Percentiles rank a stretch among this genome's conserved stretches.
Evolutionary conservation across 2,329 filamentous ascomycete species (phyloP).

Genomic region (Fusarium secorum): DNA sequence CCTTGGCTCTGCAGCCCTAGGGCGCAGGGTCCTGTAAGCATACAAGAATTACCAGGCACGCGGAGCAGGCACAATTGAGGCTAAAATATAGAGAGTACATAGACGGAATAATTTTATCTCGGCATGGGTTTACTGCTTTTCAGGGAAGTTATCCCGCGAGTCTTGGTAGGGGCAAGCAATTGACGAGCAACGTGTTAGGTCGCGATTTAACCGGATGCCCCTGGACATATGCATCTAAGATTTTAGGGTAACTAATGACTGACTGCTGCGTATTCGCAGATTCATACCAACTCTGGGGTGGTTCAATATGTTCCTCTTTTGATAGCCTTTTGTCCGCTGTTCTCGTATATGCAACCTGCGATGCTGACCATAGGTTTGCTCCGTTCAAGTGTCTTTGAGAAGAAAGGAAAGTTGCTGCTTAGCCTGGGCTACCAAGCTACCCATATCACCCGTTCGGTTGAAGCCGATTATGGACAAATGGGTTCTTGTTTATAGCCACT

Average conservation of each 20-base stretch:
- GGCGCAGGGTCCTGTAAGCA: background rate
- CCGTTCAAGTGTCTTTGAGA: background rate
- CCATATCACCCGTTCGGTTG: rapidly evolving
- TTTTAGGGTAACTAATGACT: background rate
- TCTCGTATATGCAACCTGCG: background rate
- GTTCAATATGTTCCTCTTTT: too few relatives aligned
- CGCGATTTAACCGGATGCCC: background rate
- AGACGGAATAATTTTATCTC: background rate
- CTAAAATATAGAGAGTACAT: background rate
- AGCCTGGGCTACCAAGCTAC: background rate
- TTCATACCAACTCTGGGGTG: too few relatives aligned
- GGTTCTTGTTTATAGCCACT: background rate
- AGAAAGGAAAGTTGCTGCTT: background rate
- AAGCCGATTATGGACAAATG: background rate
- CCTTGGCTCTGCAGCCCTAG: background rate
- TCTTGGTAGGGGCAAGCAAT: rapidly evolving
- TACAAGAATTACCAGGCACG: background rate
- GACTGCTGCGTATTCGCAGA: rapidly evolving
- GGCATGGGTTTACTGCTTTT: background rate
- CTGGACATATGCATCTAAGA: background rate
- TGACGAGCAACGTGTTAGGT: background rate
- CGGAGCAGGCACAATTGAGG: background rate
- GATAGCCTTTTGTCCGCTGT: background rate
- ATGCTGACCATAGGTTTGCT: background rate
- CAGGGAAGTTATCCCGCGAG: rapidly evolving